A percentile compares a stretch with the other conserved stretches of the same genome.
Conservation (phyloP, 495 filamentous ascomycete species). For the Tuber calosporum region DNA sequence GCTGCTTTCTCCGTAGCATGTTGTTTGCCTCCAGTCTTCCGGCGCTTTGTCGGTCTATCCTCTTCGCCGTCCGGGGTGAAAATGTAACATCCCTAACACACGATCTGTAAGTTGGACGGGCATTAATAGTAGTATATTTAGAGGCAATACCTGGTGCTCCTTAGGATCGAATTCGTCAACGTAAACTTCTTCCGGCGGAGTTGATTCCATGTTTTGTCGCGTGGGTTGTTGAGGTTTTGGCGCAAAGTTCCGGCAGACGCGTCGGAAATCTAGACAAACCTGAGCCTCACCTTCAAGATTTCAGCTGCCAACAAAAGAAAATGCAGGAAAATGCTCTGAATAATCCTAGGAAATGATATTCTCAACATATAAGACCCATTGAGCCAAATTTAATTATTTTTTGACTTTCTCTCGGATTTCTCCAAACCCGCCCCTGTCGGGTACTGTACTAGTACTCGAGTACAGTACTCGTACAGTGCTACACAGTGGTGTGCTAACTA, state of each 20-base stretch:
- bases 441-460: no score
- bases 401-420: background rate
- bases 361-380: background rate
- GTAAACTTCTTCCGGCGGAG: constrained; percentile 25
- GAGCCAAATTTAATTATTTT: background rate
- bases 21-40: constrained; percentile 42
- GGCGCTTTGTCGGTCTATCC: constrained; percentile 58
- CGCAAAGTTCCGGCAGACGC: background rate
- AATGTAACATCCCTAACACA: constrained; percentile 59
- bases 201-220: constrained; percentile 22
- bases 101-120: constrained; percentile 13
- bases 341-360: background rate
- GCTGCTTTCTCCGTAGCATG: constrained; percentile 45
- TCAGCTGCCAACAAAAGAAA: background rate
- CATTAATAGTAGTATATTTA: constrained; percentile 12
- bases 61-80: constrained; percentile 52
- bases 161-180: constrained; percentile 41
- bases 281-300: background rate
- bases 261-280: background rate
- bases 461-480: no score
- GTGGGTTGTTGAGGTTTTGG: constrained; percentile 13
- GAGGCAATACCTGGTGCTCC: constrained; percentile 48
- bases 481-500: background rate
- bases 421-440: background rate
- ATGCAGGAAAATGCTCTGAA: background rate